Percentiles rank a stretch among this genome's conserved stretches.
Evolutionary conservation across 805 yeast species (phyloP).

Genomic region (Brettanomyces anomalus): DNA sequence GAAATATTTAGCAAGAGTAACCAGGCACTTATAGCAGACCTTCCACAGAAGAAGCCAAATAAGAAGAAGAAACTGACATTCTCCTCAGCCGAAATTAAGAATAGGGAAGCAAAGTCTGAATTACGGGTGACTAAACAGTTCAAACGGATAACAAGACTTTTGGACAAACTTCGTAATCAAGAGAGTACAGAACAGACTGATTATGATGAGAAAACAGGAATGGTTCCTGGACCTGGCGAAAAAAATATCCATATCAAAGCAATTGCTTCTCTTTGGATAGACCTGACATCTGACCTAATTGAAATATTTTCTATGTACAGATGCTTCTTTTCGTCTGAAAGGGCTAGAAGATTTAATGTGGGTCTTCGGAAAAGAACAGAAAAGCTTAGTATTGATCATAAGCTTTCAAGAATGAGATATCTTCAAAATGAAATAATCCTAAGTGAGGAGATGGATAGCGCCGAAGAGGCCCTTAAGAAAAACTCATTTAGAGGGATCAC

Average conservation of each 20-base stretch:
- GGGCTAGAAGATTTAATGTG: slow-evolving; percentile 61
- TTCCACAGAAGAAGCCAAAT: slow-evolving; percentile 18
- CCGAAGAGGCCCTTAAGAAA: slow-evolving; percentile 30
- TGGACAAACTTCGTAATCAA: slow-evolving; percentile 28
- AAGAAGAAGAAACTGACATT: slow-evolving; percentile 13
- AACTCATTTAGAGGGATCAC: slow-evolving; percentile 64
- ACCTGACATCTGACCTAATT: slow-evolving; percentile 70
- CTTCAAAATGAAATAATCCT: slow-evolving; percentile 48
- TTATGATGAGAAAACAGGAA: slow-evolving; percentile 1
- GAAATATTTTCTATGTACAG: slow-evolving; percentile 74
- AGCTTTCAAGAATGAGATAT: slow-evolving; percentile 57
- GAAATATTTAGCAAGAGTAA: slow-evolving; percentile 12
- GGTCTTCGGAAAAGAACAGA: slow-evolving; percentile 54
- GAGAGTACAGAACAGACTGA: slow-evolving; percentile 18
- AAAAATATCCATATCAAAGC: slow-evolving; percentile 8
- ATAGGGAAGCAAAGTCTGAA: slow-evolving; percentile 24
- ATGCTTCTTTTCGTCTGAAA: slow-evolving; percentile 71
- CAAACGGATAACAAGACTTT: slow-evolving; percentile 40
- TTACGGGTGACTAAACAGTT: slow-evolving; percentile 36
- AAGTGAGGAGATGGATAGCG: slow-evolving; percentile 22
- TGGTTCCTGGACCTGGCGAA: neutral
- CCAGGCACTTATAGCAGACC: slow-evolving; percentile 25
- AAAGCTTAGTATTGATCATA: slow-evolving; percentile 62
- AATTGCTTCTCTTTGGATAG: slow-evolving; percentile 72
- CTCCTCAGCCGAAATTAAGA: slow-evolving; percentile 18